Evolutionary conservation across 345 rosid species (phyloP).

Genomic region (Eucalyptus erythrocorys): DNA sequence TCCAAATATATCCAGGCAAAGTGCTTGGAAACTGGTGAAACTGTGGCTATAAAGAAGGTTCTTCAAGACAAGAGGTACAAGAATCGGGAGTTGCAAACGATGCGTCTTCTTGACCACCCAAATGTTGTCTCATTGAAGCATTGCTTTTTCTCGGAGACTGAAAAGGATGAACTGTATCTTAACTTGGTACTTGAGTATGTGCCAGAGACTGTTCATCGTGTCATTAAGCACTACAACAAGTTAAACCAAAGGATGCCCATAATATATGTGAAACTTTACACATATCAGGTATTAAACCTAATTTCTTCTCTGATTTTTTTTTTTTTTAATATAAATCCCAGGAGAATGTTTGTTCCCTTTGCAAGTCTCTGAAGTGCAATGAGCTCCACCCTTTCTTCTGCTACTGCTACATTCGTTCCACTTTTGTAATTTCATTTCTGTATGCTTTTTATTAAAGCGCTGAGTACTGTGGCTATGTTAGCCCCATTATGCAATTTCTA

Average conservation of each 20-base stretch:
- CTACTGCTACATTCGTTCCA: not conserved
- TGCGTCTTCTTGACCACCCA: constrained; percentile 97
- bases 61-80: constrained; percentile 95
- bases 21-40: constrained; percentile 94
- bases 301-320: not conserved
- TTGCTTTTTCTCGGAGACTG: constrained; percentile 96
- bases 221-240: constrained; percentile 84
- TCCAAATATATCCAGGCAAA: constrained; percentile 39
- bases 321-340: not conserved
- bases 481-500: not conserved
- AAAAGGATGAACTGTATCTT: constrained; percentile 92
- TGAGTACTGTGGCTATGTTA: not conserved
- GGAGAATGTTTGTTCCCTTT: not conserved
- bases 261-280: constrained; percentile 83
- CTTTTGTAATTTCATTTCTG: not conserved
- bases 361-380: not conserved
- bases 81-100: constrained; percentile 95
- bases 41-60: constrained; percentile 97
- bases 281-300: constrained; percentile 58
- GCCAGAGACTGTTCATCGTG: constrained; percentile 91
- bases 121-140: constrained; percentile 85
- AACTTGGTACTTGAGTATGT: constrained; percentile 96
- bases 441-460: not conserved
- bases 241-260: constrained; percentile 88
- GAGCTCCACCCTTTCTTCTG: not conserved